Base-by-base conservation (phyloP, 768 basidiomycete species). In the Stropharia rugosoannulata region DNA sequence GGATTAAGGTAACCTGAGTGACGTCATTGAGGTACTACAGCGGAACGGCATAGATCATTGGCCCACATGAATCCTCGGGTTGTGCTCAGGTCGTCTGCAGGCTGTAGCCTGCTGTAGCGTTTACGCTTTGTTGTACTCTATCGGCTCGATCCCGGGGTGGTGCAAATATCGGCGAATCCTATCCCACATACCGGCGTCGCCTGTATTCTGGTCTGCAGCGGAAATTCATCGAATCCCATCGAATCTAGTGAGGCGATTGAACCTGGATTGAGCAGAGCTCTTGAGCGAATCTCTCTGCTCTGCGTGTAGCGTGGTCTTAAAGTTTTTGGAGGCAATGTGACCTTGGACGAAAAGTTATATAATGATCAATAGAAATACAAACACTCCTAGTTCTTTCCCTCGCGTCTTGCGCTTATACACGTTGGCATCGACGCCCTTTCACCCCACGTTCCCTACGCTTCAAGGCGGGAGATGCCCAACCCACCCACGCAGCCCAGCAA, bases 401-500 rank as follows among this genome's bases (percentile, higher is more conserved):
- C 51, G 37, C 51, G 40, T 40, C 55, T 42, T 49, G 39, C 42
- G 36, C 43, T 45, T 45, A 62, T 59, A 58, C 58, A 62, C 61
- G 58, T 44, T 29, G 27, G 27, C 53, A 47, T 35, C 19, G 36
- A 29, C 39, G 27, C 32, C 19, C 41, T 10, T 22, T 18, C 32
- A 18, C 51, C 32, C n/a, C 42, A 32, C 51, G 9, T 40, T 52
- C 39, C 25, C 40, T 9, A 52, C 18, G n/a, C 42, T 43, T 43
- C 29, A 43, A 19, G 25, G 16, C 22, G 2, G 51, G 49, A 53
- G 49, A 66, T 66, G 55, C 52, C 60, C 47, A 55, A 54, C 41
- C 58, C 54, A 32, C 61, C 63, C 50, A 51, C 54, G 13, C 62
- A 39, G 32, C 46, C 55, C 27, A 56, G 55, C 59, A 65, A 68